phyloP scores from a whole-genome alignment of 345 rosid species.

The Citrus glauca region DNA sequence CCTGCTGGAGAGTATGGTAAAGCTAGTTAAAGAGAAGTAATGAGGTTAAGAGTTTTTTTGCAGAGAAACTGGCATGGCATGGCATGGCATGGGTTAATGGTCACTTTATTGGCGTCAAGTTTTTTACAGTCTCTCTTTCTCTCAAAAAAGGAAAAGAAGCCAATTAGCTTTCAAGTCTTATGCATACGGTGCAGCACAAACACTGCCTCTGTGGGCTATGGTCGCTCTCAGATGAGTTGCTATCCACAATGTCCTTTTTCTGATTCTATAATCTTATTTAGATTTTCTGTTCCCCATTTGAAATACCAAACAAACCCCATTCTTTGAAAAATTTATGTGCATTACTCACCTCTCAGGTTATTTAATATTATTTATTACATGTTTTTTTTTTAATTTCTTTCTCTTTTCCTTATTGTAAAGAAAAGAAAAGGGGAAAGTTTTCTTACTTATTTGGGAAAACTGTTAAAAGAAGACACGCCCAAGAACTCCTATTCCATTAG shows the following conservation, averaged over 20 bases:
- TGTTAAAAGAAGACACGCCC: neutral
- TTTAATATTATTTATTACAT: conserved; percentile 10
- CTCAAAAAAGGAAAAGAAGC: conserved; percentile 20
- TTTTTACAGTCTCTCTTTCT: neutral
- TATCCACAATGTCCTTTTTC: conserved; percentile 24
- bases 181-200: conserved; percentile 16
- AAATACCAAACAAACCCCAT: conserved; percentile 9
- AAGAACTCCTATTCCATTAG: neutral
- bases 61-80: conserved; percentile 21
- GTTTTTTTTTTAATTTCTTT: neutral
- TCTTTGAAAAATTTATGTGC: conserved; percentile 4
- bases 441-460: neutral
- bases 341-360: neutral
- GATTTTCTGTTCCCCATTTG: conserved; percentile 22
- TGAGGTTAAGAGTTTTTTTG: conserved; percentile 16
- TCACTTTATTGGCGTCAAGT: conserved; percentile 20
- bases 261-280: conserved; percentile 25
- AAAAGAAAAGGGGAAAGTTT: conserved; percentile 21
- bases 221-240: conserved; percentile 31
- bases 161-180: conserved; percentile 16
- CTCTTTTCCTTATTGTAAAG: conserved; percentile 25
- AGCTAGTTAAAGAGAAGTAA: conserved; percentile 13
- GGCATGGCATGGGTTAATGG: conserved; percentile 17
- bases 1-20: conserved; percentile 6
- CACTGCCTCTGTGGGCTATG: neutral